A percentile compares a stretch with the other conserved stretches of the same genome.
Evolutionary conservation across 176 grass and related monocot species (phyloP).

Genomic region (Pontederia paniculata): DNA sequence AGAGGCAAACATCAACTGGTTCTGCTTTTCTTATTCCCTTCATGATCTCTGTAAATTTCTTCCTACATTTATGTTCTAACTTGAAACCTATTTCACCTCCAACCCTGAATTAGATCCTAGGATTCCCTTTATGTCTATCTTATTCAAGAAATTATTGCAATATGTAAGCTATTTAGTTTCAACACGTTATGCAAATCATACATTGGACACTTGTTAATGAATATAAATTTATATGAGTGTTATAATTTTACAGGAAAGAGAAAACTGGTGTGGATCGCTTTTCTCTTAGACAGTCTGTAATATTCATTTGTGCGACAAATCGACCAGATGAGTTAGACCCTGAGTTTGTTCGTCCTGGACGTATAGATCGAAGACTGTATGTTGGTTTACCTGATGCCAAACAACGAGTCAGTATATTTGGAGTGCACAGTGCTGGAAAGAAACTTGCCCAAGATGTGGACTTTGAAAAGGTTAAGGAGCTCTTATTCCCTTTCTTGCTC

Average conservation of each 20-base stretch:
- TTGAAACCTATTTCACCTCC: no score
- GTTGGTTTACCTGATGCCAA: conserved; percentile 30
- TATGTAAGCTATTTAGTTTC: no score
- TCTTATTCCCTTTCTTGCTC: not conserved
- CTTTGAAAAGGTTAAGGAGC: conserved; percentile 19
- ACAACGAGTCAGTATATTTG: conserved; percentile 27
- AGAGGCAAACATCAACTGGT: no score
- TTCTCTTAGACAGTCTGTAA: conserved; percentile 26
- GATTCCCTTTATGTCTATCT: no score
- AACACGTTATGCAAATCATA: no score
- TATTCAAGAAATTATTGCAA: no score
- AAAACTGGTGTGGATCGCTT: conserved; percentile 24
- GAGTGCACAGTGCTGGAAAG: conserved; percentile 21
- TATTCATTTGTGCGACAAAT: conserved; percentile 25
- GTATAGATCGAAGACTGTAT: conserved; percentile 18
- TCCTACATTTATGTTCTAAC: no score
- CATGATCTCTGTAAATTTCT: no score
- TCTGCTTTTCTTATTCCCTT: no score
- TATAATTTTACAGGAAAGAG: conserved; percentile 15
- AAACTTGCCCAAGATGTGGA: conserved; percentile 26
- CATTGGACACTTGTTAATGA: no score
- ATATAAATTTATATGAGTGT: not conserved
- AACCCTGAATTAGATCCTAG: no score
- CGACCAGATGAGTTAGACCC: conserved; percentile 24
- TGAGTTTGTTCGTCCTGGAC: conserved; percentile 21